These are phyloP conservation scores for Elsinoe perseae DNA, from an alignment of 2,329 filamentous ascomycete genomes.

Conservation along the genomic window DNA sequence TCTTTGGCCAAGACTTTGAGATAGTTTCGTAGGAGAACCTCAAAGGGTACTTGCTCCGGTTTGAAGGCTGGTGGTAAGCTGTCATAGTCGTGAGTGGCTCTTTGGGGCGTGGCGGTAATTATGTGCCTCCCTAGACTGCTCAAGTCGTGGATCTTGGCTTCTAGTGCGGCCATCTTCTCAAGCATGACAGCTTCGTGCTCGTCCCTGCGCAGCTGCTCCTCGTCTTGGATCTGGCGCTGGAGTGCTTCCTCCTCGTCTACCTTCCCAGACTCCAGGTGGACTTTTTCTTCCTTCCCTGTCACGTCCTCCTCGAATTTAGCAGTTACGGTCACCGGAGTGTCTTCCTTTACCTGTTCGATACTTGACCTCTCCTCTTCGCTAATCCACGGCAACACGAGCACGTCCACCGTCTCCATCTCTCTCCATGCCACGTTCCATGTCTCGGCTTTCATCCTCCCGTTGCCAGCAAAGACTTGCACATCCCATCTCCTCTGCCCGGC, in stretches of 20 bases:
- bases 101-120: too few species aligned
- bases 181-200: background rate
- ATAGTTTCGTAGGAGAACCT: conserved; percentile 47
- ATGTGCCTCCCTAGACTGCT: background rate
- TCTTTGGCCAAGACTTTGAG: conserved; percentile 46
- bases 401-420: conserved; percentile 98
- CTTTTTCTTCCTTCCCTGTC: background rate
- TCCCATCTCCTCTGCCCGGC: conserved; percentile 54
- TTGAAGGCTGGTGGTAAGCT: conserved; percentile 28
- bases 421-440: conserved; percentile 93
- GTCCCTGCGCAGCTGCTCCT: background rate
- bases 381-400: conserved; percentile 69
- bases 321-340: background rate
- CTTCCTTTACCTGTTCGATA: conserved; percentile 4
- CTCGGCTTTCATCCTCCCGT: conserved; percentile 83
- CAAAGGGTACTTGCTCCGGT: conserved; percentile 42
- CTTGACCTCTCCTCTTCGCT: conserved; percentile 21
- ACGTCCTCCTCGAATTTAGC: background rate
- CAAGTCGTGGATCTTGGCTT: background rate
- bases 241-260: conserved; percentile 8
- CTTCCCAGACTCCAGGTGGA: conserved; percentile 1
- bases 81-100: background rate
- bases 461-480: conserved; percentile 87
- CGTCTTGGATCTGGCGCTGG: background rate
- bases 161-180: background rate